Base-by-base conservation (phyloP, 306 rosid species). In the Medicago arabica region DNA sequence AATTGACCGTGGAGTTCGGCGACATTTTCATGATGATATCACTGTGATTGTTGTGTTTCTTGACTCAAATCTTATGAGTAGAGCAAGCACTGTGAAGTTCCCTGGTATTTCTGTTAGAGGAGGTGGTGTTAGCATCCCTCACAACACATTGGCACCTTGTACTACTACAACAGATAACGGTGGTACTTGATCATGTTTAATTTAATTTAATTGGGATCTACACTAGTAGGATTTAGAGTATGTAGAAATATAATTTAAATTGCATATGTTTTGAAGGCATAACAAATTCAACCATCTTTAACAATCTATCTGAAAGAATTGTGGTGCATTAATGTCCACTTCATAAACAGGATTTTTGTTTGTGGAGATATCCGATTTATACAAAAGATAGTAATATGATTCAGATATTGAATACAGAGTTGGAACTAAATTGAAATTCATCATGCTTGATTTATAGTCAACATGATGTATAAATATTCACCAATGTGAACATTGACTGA, bases 1-100 rank as follows among this genome's bases (percentile, higher is more conserved):
- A 89, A 95, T 95, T 2, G 99, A 92, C 47, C 88, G 99, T 0
- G 99, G 99, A 7, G 99, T 95, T 39, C 97, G 99, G 2, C 90
- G 99, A 16, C 99, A 95, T 88, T 95, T 95, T 90, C 99, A 95
- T 0, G 99, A 95, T 47, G 99, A 95, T 75, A 95, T 91, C 81
- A 95, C 99, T 0, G 99, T 95, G 92, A 71, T 95, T 62, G 96
- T 95, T 59, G 88, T 92, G 83, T 95, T 84, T 80, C 88, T 95
- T 2, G 97, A 92, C 68, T 78, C 97, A 36, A 95, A 89, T 71
- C 87, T 88, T 8, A 77, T 88, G 73, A 89, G 91, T 78, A 85
- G 88, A 86, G 91, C 92, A 46, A 92, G 96, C 80, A 84, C 92
- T 7, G 93, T n/a, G 28, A 89, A 80, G 90, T 80, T 75, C 70